Evolutionary conservation across 192 early-diverging fungal species (phyloP), one percentile per base, ranked within the genome.

Genomic region (Linnemannia elongata): DNA sequence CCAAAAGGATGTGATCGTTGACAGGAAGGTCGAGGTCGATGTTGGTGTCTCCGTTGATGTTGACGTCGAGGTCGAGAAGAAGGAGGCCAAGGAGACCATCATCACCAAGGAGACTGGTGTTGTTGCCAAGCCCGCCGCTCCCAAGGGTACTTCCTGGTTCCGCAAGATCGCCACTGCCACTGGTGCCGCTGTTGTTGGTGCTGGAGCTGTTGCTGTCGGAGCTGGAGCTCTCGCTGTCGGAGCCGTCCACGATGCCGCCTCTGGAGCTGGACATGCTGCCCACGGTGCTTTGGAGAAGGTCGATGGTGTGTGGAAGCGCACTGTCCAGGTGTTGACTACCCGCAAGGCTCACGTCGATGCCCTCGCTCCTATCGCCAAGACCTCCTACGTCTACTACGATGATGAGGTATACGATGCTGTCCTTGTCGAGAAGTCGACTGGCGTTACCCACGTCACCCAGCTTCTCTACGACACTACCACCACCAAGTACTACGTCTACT

Each of bases 241-340:
- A n/a, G 80, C 74, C 41, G 80, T n/a, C 7, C 24, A 45, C 8
- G 74, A 36, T 35, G 73, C 80, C 3, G 63, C 38, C 27, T 27
- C n/a, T 12, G 75, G 33, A 27, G 68, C 76, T 54, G 44, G 52
- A 18, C 49, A 57, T 24, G 74, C 52, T 4, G 74, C 54, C 54
- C 6, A 24, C 36, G 81, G 81, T 27, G 75, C 75, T 17, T 49
- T 77, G 44, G 12, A 9, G 0, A 38, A 77, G 70, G 81, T 77
- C 36, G 81, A 77, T 63, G 81, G 75, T 24, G 75, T 82, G 70
- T 82, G 81, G 81, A 76, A 77, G 69, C 81, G 81, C 68, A 82
- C 75, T 27, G 52, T 77, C 42, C 33, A 76, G 54, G 81, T 77
- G 38, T 38, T 82, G 54, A 82, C 75, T 52, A 77, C 39, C 27